Conservation (phyloP, 1,284 basidiomycete species). For the Spongiforma sp. region DNA sequence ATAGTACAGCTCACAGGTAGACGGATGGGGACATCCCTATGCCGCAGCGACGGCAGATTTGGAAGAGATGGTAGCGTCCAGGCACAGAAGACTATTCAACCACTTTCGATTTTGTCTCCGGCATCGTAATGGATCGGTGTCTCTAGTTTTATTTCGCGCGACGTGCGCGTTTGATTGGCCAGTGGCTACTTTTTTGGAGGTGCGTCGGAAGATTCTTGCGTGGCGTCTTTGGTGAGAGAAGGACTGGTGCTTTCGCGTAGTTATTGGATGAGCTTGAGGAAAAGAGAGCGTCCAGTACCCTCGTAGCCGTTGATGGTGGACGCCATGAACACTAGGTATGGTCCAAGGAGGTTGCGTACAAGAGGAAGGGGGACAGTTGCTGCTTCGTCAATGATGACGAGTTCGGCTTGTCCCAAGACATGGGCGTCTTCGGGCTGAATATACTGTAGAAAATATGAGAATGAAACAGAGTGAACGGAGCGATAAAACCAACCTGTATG, state of each 20-base stretch:
- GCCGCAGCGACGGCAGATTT: constrained; percentile 51
- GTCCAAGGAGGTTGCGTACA: constrained; percentile 94
- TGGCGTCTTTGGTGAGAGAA: too few relatives aligned
- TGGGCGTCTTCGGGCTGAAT: constrained; percentile 98
- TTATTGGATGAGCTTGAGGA: too few relatives aligned
- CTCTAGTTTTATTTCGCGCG: constrained; percentile 96
- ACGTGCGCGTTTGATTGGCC: too few relatives aligned
- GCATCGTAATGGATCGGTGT: constrained; percentile 94
- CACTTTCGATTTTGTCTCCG: constrained; percentile 94
- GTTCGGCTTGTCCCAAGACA: constrained; percentile 99
- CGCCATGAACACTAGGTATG: constrained; percentile 98
- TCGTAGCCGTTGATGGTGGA: constrained; percentile 99
- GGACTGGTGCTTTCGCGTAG: too few relatives aligned
- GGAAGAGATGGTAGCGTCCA: too few relatives aligned
- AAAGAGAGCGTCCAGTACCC: constrained; percentile 96
- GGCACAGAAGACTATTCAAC: constrained; percentile 93
- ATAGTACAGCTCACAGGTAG: constrained; percentile 93
- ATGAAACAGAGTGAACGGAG: neutral
- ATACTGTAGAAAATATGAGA: constrained; percentile 60
- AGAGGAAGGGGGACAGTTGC: constrained; percentile 97
- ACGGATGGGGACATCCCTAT: constrained; percentile 92
- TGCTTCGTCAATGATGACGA: constrained; percentile 98
- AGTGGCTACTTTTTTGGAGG: too few relatives aligned
- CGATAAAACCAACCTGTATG: constrained; percentile 70
- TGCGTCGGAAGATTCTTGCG: too few relatives aligned